Percentiles rank a stretch among this genome's conserved stretches.
Conservation (phyloP, 441 rosid species). For the Dalechampia spathulata region DNA sequence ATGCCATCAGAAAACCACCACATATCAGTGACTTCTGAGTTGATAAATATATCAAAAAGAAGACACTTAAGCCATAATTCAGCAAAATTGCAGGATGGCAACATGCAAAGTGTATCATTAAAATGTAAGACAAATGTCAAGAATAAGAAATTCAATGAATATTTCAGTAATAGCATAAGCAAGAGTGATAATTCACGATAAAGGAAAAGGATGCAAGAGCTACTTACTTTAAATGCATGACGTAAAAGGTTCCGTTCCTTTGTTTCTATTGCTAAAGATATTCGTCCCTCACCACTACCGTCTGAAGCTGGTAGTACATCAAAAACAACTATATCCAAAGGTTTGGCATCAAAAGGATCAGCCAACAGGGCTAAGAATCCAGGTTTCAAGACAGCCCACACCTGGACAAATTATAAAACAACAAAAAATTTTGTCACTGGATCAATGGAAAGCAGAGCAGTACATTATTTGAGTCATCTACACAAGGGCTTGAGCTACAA, state of each 20-base stretch:
- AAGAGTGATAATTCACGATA: neutral
- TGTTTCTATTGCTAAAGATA: constrained; percentile 73
- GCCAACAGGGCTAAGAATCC: constrained; percentile 92
- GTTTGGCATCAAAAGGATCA: constrained; percentile 83
- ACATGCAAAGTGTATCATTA: neutral
- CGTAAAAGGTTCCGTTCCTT: constrained; percentile 95
- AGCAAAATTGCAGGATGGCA: no score
- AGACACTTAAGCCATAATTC: no score
- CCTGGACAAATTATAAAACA: constrained; percentile 40
- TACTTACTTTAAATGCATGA: constrained; percentile 77
- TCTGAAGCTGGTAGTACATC: constrained; percentile 88
- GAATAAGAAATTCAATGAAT: neutral
- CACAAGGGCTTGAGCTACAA: no score
- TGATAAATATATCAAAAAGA: no score
- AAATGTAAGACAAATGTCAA: constrained; percentile 4
- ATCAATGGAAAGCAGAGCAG: neutral
- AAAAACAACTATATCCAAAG: constrained; percentile 86
- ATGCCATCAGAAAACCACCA: no score
- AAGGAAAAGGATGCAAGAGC: constrained; percentile 1
- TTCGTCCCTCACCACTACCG: constrained; percentile 75
- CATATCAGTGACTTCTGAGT: no score
- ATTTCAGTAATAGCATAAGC: neutral
- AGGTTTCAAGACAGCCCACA: constrained; percentile 97
- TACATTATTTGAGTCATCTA: no score
- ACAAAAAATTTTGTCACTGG: neutral